phyloP scores from a whole-genome alignment of 371 early-diverging fungal genomes.

The Saksenaea oblongispora region DNA sequence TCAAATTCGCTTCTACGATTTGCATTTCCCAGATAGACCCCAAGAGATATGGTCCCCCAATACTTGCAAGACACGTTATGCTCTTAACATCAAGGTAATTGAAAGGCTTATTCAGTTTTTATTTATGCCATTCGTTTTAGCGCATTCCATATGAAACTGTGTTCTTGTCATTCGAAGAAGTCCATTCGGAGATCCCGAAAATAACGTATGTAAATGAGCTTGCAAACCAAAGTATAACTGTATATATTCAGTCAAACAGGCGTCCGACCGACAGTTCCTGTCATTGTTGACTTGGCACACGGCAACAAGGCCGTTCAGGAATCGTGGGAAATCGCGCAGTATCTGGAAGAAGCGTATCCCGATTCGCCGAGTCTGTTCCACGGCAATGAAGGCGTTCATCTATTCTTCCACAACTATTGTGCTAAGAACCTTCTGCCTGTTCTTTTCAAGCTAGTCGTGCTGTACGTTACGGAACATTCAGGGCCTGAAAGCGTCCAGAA shows the following conservation, averaged over 20 bases:
- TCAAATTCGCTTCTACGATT: constrained; percentile 16
- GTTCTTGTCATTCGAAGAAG: constrained; percentile 9
- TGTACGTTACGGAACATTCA: background rate
- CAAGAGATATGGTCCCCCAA: constrained; percentile 18
- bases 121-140: background rate
- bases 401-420: constrained; percentile 17
- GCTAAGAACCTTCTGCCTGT: background rate
- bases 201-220: constrained; percentile 12
- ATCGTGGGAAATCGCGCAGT: constrained; percentile 22
- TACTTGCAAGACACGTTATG: constrained; percentile 23
- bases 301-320: constrained; percentile 18
- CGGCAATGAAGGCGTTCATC: constrained; percentile 12
- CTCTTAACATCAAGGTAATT: constrained; percentile 21
- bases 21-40: constrained; percentile 6
- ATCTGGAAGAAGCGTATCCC: constrained; percentile 24
- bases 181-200: constrained; percentile 7
- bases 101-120: background rate
- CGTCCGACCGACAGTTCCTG: constrained; percentile 16
- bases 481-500: constrained; percentile 4
- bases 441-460: constrained; percentile 13
- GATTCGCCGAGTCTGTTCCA: constrained; percentile 3
- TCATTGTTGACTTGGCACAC: constrained; percentile 14
- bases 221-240: no score
- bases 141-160: constrained; percentile 18
- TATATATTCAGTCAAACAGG: constrained; percentile 12